Conservation (phyloP, 352 stramenopile genomes). For the Phytopythium montanum region DNA sequence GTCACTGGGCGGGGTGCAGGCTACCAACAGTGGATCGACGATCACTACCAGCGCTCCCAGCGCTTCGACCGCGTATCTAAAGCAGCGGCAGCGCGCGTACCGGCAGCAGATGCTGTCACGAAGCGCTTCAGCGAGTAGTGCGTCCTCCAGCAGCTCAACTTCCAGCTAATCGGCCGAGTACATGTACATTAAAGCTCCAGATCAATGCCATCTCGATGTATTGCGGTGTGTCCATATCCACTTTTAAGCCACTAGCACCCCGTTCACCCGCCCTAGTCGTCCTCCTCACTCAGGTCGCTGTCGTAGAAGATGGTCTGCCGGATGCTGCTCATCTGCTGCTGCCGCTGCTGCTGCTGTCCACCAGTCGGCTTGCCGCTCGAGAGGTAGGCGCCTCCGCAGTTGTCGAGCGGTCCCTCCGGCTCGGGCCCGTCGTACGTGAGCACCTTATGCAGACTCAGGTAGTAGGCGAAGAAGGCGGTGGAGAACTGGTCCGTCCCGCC, state of each 20-base stretch:
- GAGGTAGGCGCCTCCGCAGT: constrained; percentile 59
- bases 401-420: constrained; percentile 55
- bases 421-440: constrained; percentile 94
- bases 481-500: constrained; percentile 93
- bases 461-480: constrained; percentile 90
- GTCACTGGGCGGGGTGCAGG: constrained; percentile 13
- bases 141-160: not conserved
- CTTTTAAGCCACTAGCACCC: not conserved
- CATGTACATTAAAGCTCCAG: not conserved
- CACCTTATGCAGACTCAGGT: constrained; percentile 91
- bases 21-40: not conserved
- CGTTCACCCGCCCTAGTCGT: constrained; percentile 23
- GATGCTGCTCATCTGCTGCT: constrained; percentile 66
- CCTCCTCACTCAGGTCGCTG: constrained; percentile 78
- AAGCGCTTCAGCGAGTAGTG: not conserved
- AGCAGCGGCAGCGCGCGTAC: constrained; percentile 67
- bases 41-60: constrained; percentile 6
- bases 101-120: constrained; percentile 51
- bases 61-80: constrained; percentile 36
- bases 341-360: constrained; percentile 32
- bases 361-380: constrained; percentile 14
- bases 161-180: not conserved
- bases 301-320: constrained; percentile 85
- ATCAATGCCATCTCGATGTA: not conserved
- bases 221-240: not conserved